phyloP scores from a whole-genome alignment of 108 stramenopile species.

The Cyclotella distinguenda region DNA sequence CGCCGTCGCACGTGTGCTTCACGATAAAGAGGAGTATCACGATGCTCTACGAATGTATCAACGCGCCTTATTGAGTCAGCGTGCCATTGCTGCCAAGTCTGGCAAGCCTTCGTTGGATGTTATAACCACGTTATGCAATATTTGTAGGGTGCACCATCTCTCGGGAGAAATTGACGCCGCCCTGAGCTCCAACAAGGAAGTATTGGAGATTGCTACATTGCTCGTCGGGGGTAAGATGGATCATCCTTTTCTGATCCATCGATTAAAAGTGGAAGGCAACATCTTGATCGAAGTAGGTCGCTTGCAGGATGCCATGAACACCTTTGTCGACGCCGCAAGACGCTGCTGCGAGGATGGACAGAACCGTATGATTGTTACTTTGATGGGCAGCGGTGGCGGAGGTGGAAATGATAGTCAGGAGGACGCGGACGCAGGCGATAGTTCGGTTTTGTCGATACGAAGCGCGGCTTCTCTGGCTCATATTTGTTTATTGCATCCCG shows the following conservation, averaged over 20 bases:
- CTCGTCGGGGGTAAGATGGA: constrained; percentile 31
- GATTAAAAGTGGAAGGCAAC: constrained; percentile 44
- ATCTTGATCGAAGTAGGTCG: constrained; percentile 44
- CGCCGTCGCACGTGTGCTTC: constrained; percentile 43
- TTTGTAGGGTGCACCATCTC: constrained; percentile 43
- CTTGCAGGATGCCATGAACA: constrained; percentile 47
- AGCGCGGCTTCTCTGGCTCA: constrained; percentile 43
- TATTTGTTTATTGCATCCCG: constrained; percentile 30
- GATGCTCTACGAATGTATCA: constrained; percentile 52
- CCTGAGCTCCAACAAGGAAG: constrained; percentile 37
- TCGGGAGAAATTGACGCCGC: constrained; percentile 48
- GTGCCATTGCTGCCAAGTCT: constrained; percentile 16
- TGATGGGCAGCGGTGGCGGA: constrained; percentile 29
- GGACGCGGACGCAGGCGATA: constrained; percentile 48
- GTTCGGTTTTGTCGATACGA: constrained; percentile 41
- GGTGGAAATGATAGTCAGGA: constrained; percentile 27
- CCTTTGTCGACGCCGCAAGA: constrained; percentile 49
- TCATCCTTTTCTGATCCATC: constrained; percentile 50
- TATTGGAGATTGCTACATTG: constrained; percentile 20
- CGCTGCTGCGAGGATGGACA: constrained; percentile 35
- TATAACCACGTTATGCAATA: constrained; percentile 48
- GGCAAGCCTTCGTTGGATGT: constrained; percentile 31
- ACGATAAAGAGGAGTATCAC: constrained; percentile 52
- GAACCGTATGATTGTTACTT: constrained; percentile 31
- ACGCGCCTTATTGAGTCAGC: constrained; percentile 33